Conservation (phyloP, 345 rosid genomes). For the Microthlaspi erraticum region DNA sequence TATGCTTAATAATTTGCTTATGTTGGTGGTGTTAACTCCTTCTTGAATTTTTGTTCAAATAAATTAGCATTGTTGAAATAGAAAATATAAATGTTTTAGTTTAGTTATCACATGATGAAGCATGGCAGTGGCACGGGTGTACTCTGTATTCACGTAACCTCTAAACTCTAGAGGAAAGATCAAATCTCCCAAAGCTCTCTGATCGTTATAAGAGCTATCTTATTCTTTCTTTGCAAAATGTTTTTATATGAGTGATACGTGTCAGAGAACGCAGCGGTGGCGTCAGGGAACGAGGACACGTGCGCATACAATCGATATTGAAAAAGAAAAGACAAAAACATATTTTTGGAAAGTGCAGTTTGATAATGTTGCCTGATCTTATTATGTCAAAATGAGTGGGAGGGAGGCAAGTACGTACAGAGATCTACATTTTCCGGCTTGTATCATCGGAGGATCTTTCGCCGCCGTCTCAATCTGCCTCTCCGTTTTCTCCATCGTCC, state of each 20-base stretch:
- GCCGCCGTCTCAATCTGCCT: constrained; percentile 60
- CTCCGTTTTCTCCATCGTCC: constrained; percentile 59
- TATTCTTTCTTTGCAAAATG: no score
- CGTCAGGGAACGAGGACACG: not conserved
- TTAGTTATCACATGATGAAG: not conserved
- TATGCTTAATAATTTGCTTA: not conserved
- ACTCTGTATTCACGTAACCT: no score
- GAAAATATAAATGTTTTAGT: no score
- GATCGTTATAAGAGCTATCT: no score
- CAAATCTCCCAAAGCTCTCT: no score
- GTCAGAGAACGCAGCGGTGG: constrained; percentile 17
- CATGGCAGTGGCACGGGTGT: not conserved
- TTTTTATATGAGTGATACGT: not conserved
- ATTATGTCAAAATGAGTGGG: constrained; percentile 23
- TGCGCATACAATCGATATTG: constrained; percentile 11
- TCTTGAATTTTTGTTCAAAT: no score
- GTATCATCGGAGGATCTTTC: constrained; percentile 68
- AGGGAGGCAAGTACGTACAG: constrained; percentile 41
- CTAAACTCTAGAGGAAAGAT: not conserved
- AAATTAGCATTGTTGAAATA: no score
- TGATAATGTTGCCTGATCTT: constrained; percentile 27
- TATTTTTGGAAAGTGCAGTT: not conserved
- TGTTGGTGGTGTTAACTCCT: not conserved
- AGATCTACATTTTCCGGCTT: constrained; percentile 61
- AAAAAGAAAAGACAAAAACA: not conserved